phyloP scores from a whole-genome alignment of 805 yeast genomes.

The Zygosaccharomyces gambellarensis region DNA sequence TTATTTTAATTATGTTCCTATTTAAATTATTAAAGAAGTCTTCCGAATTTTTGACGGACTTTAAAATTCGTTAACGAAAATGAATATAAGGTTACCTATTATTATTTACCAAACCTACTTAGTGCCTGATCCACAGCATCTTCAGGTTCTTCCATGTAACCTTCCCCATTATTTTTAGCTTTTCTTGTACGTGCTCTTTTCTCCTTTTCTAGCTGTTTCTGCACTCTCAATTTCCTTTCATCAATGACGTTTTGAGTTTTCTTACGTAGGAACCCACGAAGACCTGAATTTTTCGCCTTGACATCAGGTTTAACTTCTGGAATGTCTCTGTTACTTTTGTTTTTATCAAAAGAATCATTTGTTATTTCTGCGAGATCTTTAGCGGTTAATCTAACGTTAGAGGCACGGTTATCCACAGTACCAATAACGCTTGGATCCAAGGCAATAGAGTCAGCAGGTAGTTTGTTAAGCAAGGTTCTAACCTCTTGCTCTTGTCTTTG shows the following conservation, averaged over 20 bases:
- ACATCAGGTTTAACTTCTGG: constrained; percentile 61
- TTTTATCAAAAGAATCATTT: constrained; percentile 31
- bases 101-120: constrained; percentile 33
- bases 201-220: constrained; percentile 68
- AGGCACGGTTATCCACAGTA: constrained; percentile 67
- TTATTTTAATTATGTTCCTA: neutral
- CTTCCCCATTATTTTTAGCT: constrained; percentile 43
- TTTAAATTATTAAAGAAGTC: neutral
- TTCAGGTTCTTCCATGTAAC: constrained; percentile 48
- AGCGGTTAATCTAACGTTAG: constrained; percentile 57
- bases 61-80: neutral
- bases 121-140: constrained; percentile 40
- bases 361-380: constrained; percentile 47
- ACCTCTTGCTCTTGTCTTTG: constrained; percentile 95
- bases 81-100: neutral
- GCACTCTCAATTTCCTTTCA: constrained; percentile 73
- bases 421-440: constrained; percentile 88
- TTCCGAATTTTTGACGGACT: neutral
- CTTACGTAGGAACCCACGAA: constrained; percentile 76
- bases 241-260: constrained; percentile 81
- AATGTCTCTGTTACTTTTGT: constrained; percentile 44
- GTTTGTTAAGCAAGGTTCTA: constrained; percentile 74
- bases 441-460: constrained; percentile 87
- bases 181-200: constrained; percentile 60
- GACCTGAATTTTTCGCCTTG: constrained; percentile 75